These are phyloP conservation scores for Panellus pusillus DNA, from an alignment of 768 basidiomycete species.

Conservation along the genomic window DNA sequence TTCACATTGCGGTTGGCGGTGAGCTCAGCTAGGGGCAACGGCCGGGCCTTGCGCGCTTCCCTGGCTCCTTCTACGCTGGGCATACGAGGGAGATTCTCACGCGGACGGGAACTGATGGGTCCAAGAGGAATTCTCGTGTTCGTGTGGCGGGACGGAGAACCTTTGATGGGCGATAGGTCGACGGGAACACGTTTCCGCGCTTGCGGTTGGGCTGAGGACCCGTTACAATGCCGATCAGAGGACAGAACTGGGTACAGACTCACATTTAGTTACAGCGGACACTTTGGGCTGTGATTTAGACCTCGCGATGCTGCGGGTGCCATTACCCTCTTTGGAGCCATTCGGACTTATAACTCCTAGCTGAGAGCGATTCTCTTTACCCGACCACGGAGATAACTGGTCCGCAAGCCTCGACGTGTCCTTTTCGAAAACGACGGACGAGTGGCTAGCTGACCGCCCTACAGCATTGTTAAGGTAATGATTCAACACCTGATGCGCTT, in stretches of 20 bases:
- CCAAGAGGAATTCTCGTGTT: slow-evolving; percentile 35
- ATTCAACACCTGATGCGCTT: neutral
- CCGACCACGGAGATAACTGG: slow-evolving; percentile 31
- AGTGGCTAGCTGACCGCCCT: slow-evolving; percentile 52
- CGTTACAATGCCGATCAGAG: neutral
- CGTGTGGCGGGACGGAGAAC: slow-evolving; percentile 40
- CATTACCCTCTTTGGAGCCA: slow-evolving; percentile 12
- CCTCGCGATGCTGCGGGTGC: slow-evolving; percentile 29
- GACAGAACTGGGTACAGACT: neutral
- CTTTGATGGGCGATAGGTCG: slow-evolving; percentile 53
- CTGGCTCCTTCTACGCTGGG: slow-evolving; percentile 21
- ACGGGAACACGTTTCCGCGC: slow-evolving; percentile 39
- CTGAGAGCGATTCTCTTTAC: slow-evolving; percentile 32
- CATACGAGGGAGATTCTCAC: slow-evolving; percentile 27
- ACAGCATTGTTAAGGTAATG: slow-evolving; percentile 2
- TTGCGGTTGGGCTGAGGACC: slow-evolving; percentile 26
- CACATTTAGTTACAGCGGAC: slow-evolving; percentile 31
- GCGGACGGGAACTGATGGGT: slow-evolving; percentile 23
- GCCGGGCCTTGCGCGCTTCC: slow-evolving; percentile 30
- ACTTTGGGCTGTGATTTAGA: slow-evolving; percentile 49
- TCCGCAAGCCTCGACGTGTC: slow-evolving; percentile 42
- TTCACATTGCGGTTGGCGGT: slow-evolving; percentile 31
- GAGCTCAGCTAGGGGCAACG: slow-evolving; percentile 41
- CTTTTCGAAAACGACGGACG: slow-evolving; percentile 51
- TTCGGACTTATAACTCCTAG: slow-evolving; percentile 31